Percentiles rank a stretch among this genome's conserved stretches.
phyloP scores from a whole-genome alignment of 306 rosid genomes.

The Ziziphus jujuba region DNA sequence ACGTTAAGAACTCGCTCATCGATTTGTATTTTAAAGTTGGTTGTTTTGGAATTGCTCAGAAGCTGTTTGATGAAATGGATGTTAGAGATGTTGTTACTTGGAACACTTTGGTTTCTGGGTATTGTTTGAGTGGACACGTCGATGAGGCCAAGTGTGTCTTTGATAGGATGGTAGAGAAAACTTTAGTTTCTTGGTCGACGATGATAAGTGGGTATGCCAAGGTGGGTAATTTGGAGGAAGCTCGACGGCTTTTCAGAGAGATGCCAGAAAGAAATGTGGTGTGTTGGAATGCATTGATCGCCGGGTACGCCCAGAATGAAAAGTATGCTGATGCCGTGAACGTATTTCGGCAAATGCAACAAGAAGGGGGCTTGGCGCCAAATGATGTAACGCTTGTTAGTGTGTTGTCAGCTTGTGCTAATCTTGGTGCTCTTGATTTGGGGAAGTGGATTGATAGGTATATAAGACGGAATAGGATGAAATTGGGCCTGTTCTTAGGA shows the following conservation, averaged over 20 bases:
- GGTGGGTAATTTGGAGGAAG: constrained; percentile 27
- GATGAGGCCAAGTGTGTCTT: constrained; percentile 30
- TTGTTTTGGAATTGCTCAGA: constrained; percentile 22
- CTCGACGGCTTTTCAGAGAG: constrained; percentile 22
- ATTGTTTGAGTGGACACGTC: constrained; percentile 29
- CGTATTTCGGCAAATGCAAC: constrained; percentile 38
- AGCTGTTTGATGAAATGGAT: constrained; percentile 35
- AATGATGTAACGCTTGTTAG: constrained; percentile 37
- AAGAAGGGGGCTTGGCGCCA: constrained; percentile 12
- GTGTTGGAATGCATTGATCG: constrained; percentile 38
- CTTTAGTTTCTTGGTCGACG: constrained; percentile 39
- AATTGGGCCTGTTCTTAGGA: constrained; percentile 30
- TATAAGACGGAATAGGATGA: constrained; percentile 27
- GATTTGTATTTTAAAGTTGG: constrained; percentile 40
- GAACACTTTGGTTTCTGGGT: constrained; percentile 46
- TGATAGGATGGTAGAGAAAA: constrained; percentile 33
- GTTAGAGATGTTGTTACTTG: constrained; percentile 40
- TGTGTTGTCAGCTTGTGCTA: constrained; percentile 39
- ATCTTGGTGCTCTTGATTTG: constrained; percentile 45
- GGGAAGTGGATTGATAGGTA: constrained; percentile 38
- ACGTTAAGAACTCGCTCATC: constrained; percentile 36
- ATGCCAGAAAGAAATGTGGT: constrained; percentile 43
- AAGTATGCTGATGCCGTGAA: constrained; percentile 35
- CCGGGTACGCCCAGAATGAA: constrained; percentile 38
- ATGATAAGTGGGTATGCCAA: constrained; percentile 40